A percentile compares a stretch with the other conserved stretches of the same genome.
Conservation (phyloP, 73 alveolate genomes). For the Uronychia setigera region DNA sequence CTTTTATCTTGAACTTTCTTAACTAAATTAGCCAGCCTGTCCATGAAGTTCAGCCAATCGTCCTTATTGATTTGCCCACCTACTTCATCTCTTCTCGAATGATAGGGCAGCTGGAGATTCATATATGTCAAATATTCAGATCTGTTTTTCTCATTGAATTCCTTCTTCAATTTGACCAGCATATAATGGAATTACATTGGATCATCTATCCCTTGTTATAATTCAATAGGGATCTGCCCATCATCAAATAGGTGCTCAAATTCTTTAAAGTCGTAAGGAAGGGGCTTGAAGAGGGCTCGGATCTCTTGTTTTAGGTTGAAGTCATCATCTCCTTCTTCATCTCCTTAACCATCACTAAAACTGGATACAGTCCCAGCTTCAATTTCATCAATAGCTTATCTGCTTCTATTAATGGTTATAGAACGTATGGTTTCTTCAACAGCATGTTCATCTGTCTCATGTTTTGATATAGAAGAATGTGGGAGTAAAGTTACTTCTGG, state of each 20-base stretch:
- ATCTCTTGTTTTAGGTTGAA: background rate
- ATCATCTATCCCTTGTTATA: slow-evolving; percentile 49
- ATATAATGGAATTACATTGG: slow-evolving; percentile 66
- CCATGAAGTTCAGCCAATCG: slow-evolving; percentile 62
- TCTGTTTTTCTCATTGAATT: slow-evolving; percentile 65
- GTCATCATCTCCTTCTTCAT: background rate
- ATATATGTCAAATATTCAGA: slow-evolving; percentile 65
- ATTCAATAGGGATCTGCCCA: slow-evolving; percentile 50
- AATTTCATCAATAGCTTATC: background rate
- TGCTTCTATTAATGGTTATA: background rate
- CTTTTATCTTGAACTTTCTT: slow-evolving; percentile 53
- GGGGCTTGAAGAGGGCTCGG: slow-evolving; percentile 42
- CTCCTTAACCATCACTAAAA: background rate
- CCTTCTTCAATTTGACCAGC: slow-evolving; percentile 67
- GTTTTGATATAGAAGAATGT: background rate
- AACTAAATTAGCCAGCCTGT: slow-evolving; percentile 45
- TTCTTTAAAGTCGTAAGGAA: slow-evolving; percentile 51
- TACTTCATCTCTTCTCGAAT: slow-evolving; percentile 77
- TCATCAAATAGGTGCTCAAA: slow-evolving; percentile 62
- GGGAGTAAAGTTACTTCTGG: background rate
- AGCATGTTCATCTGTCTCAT: background rate
- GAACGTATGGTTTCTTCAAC: background rate
- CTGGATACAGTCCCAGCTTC: background rate
- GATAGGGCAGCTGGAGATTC: slow-evolving; percentile 67
- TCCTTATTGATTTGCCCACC: slow-evolving; percentile 67